A percentile compares a stretch with the other conserved stretches of the same genome.
Conservation (phyloP, 164 flowering plant species). For the Vitis vinifera region ASM3070453v1 NC_081809.1:17494501-17495000, state of each 20-base stretch:
- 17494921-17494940: no score
- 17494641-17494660: background rate
- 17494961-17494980: no score
- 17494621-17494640: no score
- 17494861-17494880: background rate
- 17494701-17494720: constrained; percentile 71
- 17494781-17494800: constrained; percentile 72
- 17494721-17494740: constrained; percentile 98
- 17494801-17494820: constrained; percentile 70
- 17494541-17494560: constrained; percentile 97
- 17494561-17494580: constrained; percentile 8
- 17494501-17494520: constrained; percentile 85
- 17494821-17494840: constrained; percentile 68
- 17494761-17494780: constrained; percentile 91
- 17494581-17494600: background rate
- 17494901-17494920: no score
- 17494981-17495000: no score
- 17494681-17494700: background rate
- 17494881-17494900: background rate
- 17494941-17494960: no score
- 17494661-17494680: background rate
- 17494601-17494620: background rate
- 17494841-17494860: background rate
- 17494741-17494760: constrained; percentile 89
- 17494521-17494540: constrained; percentile 97